Base-by-base conservation (phyloP, 2,329 filamentous ascomycete species). In the Claviceps maximensis region DNA sequence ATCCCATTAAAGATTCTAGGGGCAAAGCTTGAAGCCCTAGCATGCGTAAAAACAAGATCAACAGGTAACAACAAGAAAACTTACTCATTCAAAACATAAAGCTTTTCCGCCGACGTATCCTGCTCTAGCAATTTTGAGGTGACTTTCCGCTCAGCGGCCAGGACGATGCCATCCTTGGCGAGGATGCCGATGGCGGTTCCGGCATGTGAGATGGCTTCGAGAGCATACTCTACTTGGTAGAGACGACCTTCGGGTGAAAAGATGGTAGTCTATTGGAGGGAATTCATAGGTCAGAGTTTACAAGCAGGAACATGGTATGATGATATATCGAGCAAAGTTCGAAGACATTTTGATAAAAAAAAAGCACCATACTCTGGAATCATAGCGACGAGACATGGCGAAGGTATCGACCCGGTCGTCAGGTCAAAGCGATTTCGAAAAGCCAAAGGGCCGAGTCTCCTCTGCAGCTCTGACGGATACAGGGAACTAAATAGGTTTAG, bases 51-150 rank as follows among this genome's bases (percentile, higher is more conserved):
- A 38, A 17, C 4, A 4, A 17, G 15, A 38, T 13, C 6, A 17
- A 17, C 13, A 17, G 33, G 17, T 4, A 7, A 38, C 3, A 17
- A 38, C 9, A 12, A 12, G 31, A 17, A 17, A 8, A 65, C 86
- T 58, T 77, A 96, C 91, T 98, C 93, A 64, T 98, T 98, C 64
- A 98, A 76, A 65, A 95, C 96, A 74, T 98, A 98, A 62, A 98
- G 88, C 83, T 98, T 98, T 84, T 98, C 93, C 50, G 93, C 94
- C 53, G 93, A 97, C 59, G 94, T 98, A 74, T 98, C 93, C 76
- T 98, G 94, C 79, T 98, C 93, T 67, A 98, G 74, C 67, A 98
- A 79, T 82, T 98, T 98, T 74, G 93, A 97, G 57, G 93, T 98
- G 64, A 98, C 93, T 77, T 98, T 98, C 69, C 93, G 83, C 80